A percentile compares a stretch with the other conserved stretches of the same genome.
These are phyloP conservation scores for Dioszegia aurantiaca DNA, from an alignment of 768 basidiomycete genomes.

Conservation along the genomic window DNA sequence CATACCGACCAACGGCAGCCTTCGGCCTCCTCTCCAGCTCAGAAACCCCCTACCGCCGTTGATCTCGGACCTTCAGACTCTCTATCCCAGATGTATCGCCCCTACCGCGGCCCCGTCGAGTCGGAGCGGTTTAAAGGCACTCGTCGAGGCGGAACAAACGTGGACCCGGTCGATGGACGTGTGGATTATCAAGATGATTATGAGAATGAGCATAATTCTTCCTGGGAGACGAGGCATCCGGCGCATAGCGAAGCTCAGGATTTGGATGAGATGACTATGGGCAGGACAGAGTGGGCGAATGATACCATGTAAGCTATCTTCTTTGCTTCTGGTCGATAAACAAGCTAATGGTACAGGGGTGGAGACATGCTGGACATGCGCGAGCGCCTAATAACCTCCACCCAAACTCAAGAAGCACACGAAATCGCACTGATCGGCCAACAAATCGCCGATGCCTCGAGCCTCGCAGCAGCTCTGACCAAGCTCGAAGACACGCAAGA, in stretches of 20 bases:
- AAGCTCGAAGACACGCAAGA: constrained; percentile 39
- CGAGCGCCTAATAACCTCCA: constrained; percentile 27
- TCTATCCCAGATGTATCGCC: constrained; percentile 39
- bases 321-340: neutral
- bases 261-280: constrained; percentile 30
- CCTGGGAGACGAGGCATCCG: constrained; percentile 14
- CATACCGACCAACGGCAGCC: constrained; percentile 6
- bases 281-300: constrained; percentile 28
- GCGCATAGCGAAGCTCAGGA: constrained; percentile 12
- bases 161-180: constrained; percentile 28
- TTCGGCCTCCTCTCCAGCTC: neutral
- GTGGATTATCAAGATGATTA: constrained; percentile 6
- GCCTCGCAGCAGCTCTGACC: constrained; percentile 32
- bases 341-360: constrained; percentile 24
- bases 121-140: constrained; percentile 13
- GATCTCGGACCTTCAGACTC: constrained; percentile 34
- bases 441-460: constrained; percentile 23
- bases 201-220: constrained; percentile 9
- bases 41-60: constrained; percentile 17
- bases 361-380: constrained; percentile 43
- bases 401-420: constrained; percentile 18
- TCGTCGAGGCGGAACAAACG: constrained; percentile 40
- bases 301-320: constrained; percentile 27
- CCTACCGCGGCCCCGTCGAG: constrained; percentile 22
- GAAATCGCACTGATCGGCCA: constrained; percentile 17